Conservation (phyloP, 2,329 filamentous ascomycete species). For the Passalora sequoiae region DNA sequence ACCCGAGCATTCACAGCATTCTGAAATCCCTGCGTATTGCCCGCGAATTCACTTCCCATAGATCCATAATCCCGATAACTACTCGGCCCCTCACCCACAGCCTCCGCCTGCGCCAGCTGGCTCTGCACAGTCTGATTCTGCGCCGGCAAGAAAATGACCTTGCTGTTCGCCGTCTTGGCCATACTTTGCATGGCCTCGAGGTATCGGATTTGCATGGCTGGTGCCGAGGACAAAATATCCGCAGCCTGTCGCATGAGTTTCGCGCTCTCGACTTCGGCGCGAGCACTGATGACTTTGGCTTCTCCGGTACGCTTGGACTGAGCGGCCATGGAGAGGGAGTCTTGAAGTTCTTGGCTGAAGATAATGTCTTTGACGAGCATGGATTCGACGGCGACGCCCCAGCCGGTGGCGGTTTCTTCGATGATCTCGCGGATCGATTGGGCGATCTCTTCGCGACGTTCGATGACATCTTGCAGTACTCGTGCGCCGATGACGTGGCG, state of each 20-base stretch:
- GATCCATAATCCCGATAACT: slow-evolving; percentile 36
- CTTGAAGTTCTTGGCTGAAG: slow-evolving; percentile 91
- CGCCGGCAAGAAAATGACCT: slow-evolving; percentile 74
- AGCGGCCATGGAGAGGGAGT: slow-evolving; percentile 94
- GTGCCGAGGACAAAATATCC: slow-evolving; percentile 84
- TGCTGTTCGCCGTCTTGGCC: slow-evolving; percentile 86
- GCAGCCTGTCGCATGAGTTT: slow-evolving; percentile 88
- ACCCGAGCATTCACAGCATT: slow-evolving; percentile 74
- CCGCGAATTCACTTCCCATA: slow-evolving; percentile 33
- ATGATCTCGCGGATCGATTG: slow-evolving; percentile 95
- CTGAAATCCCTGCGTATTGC: slow-evolving; percentile 55
- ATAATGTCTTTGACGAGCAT: slow-evolving; percentile 99
- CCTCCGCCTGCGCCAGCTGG: slow-evolving; percentile 47
- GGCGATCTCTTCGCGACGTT: slow-evolving; percentile 94
- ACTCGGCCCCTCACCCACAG: slow-evolving; percentile 53
- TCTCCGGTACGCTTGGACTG: slow-evolving; percentile 98
- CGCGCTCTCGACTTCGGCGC: slow-evolving; percentile 92
- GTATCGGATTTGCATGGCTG: slow-evolving; percentile 97
- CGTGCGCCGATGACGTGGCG: slow-evolving; percentile 94
- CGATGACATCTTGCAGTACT: slow-evolving; percentile 95
- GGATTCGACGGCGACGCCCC: slow-evolving; percentile 93
- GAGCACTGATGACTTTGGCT: slow-evolving; percentile 94
- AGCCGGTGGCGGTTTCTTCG: slow-evolving; percentile 85
- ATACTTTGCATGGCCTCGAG: slow-evolving; percentile 98
- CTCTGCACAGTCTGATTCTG: slow-evolving; percentile 51